Base-by-base conservation (phyloP, 192 early-diverging fungal species). In the Coemansia sp. region DNA sequence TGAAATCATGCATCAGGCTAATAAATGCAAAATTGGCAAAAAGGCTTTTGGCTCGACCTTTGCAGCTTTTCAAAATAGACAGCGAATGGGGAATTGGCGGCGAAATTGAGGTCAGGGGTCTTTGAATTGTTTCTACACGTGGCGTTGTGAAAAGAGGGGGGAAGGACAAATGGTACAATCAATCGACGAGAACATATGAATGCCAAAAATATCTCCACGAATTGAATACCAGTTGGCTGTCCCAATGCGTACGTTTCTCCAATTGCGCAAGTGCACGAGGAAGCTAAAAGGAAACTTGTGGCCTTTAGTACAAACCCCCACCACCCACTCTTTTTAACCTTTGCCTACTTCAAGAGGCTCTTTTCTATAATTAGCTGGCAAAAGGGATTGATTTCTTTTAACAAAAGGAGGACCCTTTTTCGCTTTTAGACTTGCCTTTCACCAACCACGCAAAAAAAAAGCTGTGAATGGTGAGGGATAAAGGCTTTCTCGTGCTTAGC, bases 341-440 rank as follows among this genome's bases (percentile, higher is more conserved):
- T 55, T 55, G 51, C 24, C 24, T 11, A 53, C 29, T n/a, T 58
- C 55, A 58, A 32, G 55, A 34, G 6, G 11, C 31, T 13, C 12
- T 32, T 58, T 58, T 34, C 55, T 58, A 58, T 58, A 34, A 17
- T 32, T 3, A 58, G 55, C 11, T 29, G 29, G 17, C 29, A 34
- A 34, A 58, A 58, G 5, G 29, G 13, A 36, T 17, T 34, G 9
- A 7, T n/a, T 6, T 31, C 55, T 58, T 58, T 58, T 32, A 58
- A 7, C 55, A 58, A 58, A 58, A 31, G 29, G n/a, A 58, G 55
- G 55, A 31, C 29, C 55, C 55, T 58, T 58, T 58, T 58, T n/a
- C 15, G 31, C 55, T 58, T 58, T 58, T 32, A 32, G 13, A 22
- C 29, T 32, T 58, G 27, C 55, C 55, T 58, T 58, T 58, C 55